Percentiles rank a stretch among this genome's conserved stretches.
phyloP scores from a whole-genome alignment of 805 yeast genomes.

The Ascoidea tarda region DNA sequence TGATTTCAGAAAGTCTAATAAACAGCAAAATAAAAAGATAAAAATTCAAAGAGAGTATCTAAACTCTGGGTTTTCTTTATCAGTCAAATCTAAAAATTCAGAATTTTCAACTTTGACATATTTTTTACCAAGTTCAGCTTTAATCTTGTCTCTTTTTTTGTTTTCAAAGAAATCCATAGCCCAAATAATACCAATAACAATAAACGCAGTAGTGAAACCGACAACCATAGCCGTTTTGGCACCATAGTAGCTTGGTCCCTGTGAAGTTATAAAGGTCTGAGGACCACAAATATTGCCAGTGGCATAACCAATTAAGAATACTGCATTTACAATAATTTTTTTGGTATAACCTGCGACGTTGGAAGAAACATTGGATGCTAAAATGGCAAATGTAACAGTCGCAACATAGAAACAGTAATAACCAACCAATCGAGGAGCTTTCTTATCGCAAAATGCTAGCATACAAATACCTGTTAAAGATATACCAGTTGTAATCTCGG shows the following conservation, averaged over 20 bases:
- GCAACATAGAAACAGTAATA: constrained; percentile 5
- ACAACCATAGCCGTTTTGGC: constrained; percentile 28
- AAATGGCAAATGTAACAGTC: too few species aligned
- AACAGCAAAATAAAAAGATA: too few species aligned
- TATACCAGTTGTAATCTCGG: background rate
- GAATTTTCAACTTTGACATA: constrained; percentile 14
- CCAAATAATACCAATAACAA: constrained; percentile 16
- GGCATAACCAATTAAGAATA: constrained; percentile 33
- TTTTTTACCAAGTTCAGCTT: constrained; percentile 11
- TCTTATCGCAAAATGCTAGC: constrained; percentile 26
- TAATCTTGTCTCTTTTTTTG: constrained; percentile 20
- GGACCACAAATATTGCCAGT: constrained; percentile 45
- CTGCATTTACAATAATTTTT: constrained; percentile 31
- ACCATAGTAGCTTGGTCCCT: constrained; percentile 29
- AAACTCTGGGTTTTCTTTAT: constrained; percentile 26
- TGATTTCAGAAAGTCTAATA: background rate
- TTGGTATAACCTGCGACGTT: constrained; percentile 47
- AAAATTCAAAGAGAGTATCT: constrained; percentile 19
- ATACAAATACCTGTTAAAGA: constrained; percentile 15
- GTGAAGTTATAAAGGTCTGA: constrained; percentile 27
- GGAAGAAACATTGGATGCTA: constrained; percentile 20
- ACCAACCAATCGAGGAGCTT: constrained; percentile 12
- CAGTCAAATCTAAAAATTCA: constrained; percentile 28
- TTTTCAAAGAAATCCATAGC: constrained; percentile 21
- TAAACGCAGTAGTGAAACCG: constrained; percentile 17